These are phyloP conservation scores for Erysimum cheiri DNA, from an alignment of 441 rosid genomes.

Conservation along the genomic window DNA sequence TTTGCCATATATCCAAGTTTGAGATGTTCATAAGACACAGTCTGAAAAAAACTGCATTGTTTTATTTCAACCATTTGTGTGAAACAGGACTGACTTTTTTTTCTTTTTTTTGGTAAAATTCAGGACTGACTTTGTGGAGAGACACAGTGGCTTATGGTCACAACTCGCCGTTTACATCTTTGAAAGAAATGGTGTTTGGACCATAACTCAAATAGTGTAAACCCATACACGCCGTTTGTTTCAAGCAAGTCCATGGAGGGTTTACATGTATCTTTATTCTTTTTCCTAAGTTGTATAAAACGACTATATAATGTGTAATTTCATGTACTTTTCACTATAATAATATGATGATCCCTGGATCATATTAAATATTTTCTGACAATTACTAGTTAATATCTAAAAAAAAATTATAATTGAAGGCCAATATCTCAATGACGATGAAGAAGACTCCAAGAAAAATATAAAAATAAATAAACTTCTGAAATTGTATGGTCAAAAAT, in stretches of 20 bases:
- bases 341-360: neutral
- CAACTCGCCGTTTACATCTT: slow-evolving; percentile 64
- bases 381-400: no score
- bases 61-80: neutral
- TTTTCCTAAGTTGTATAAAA: slow-evolving; percentile 26
- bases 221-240: neutral
- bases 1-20: neutral
- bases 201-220: slow-evolving; percentile 39
- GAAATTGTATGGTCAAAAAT: slow-evolving; percentile 4
- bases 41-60: slow-evolving; percentile 9
- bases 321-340: neutral
- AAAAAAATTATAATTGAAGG: no score
- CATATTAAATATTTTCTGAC: neutral
- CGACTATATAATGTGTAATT: neutral
- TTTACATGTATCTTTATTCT: slow-evolving; percentile 8
- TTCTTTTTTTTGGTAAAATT: no score
- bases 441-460: neutral
- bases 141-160: slow-evolving; percentile 68
- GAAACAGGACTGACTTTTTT: no score
- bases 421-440: neutral
- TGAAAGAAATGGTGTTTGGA: slow-evolving; percentile 69
- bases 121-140: slow-evolving; percentile 80
- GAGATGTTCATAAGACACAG: neutral
- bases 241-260: slow-evolving; percentile 21
- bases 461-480: neutral